Base-by-base conservation (phyloP, 306 rosid genomes). In the Castanopsis chinensis region DNA sequence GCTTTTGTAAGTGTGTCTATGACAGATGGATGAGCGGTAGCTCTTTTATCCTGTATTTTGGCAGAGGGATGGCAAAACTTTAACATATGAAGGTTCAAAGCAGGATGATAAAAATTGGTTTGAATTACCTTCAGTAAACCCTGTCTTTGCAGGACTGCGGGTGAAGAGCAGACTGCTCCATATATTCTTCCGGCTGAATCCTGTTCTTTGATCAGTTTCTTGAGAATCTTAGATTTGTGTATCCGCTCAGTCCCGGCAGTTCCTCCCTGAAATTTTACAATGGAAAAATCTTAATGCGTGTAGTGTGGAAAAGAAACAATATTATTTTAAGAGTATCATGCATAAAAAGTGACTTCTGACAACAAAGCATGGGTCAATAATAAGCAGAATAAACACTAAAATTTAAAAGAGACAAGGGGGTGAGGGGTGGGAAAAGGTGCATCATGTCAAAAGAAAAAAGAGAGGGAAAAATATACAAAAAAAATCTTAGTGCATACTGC, bases 131-230 rank as follows among this genome's bases (percentile, higher is more conserved):
- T 91, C 59, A 94, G 87, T 45, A 92, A 92, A 65, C 99, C 97
- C 72, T 91, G 97, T 84, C 51, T 87, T 33, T 87, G 89, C 76
- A 94, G 87, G 81, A 92, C 80, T 77, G 79, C 51, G 25, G 85
- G 89, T 2, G 98, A 91, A 85, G 96, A 92, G 82, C 93, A 87
- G 45, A 87, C 83, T 1, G 95, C 99, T 69, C 99, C 97, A 54
- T 77, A 92, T 37, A 87, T 82, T 81, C 97, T 88, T 80, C 92
- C 89, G 7, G 92, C 89, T 33, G 87, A 80, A 80, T 79, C 83
- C 83, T 94, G 97, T 80, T 90, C 93, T 85, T 86, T 94, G 35
- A 94, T 97, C 78, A 94, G 88, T 49, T 87, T 92, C 86, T 89
- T 92, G 60, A 94, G 86, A 83, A 91, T 84, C 82, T 75, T 90